phyloP scores from a whole-genome alignment of 768 basidiomycete genomes.

The Termitomyces sp. region DNA sequence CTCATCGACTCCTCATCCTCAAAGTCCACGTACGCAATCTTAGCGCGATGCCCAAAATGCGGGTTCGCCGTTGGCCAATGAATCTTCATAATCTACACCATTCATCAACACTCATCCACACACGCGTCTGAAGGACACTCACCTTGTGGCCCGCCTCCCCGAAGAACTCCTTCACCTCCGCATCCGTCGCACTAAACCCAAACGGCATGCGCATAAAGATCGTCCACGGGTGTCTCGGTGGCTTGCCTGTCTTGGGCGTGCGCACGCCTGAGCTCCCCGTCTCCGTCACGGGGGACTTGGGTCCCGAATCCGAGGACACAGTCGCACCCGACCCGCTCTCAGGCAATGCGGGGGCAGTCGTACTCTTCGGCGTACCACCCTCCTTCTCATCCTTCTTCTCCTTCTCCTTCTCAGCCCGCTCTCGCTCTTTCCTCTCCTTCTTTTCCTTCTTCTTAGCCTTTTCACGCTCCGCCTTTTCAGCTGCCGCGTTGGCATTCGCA shows the following conservation, averaged over 20 bases:
- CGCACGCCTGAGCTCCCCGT: slow-evolving; percentile 59
- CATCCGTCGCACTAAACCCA: slow-evolving; percentile 46
- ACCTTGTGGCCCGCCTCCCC: slow-evolving; percentile 67
- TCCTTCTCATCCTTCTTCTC: slow-evolving; percentile 35
- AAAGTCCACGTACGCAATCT: slow-evolving; percentile 86
- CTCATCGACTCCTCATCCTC: slow-evolving; percentile 85
- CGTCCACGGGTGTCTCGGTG: slow-evolving; percentile 76
- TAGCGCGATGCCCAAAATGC: slow-evolving; percentile 37
- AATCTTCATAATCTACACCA: slow-evolving; percentile 61
- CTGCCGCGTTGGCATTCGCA: slow-evolving; percentile 13
- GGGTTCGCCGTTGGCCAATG: slow-evolving; percentile 47
- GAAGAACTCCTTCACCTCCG: slow-evolving; percentile 74
- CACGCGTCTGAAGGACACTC: slow-evolving; percentile 20
- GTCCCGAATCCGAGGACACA: slow-evolving; percentile 31
- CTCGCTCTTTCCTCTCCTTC: slow-evolving; percentile 59
- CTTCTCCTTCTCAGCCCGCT: slow-evolving; percentile 43
- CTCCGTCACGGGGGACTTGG: slow-evolving; percentile 51
- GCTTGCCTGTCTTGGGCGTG: slow-evolving; percentile 67
- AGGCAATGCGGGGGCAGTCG: slow-evolving; percentile 26
- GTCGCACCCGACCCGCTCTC: slow-evolving; percentile 20
- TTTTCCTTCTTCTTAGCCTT: slow-evolving; percentile 58
- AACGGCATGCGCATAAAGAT: slow-evolving; percentile 70
- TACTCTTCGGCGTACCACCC: slow-evolving; percentile 23
- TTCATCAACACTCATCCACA: background rate
- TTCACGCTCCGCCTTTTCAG: slow-evolving; percentile 53